Base-by-base conservation (phyloP, 495 filamentous ascomycete genomes). In the Penicillium egyptiacum region DNA sequence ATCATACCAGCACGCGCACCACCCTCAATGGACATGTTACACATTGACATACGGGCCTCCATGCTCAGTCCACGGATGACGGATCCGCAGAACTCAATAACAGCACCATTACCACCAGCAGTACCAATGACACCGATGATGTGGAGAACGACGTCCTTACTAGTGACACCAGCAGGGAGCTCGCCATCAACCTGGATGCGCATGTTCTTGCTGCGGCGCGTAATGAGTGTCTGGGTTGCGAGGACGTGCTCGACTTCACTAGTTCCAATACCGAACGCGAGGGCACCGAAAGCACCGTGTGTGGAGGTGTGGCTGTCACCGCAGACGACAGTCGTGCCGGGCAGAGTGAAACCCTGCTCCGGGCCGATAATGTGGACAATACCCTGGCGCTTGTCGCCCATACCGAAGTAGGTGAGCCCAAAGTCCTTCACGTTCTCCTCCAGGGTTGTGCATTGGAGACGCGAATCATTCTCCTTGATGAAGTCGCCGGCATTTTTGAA, bases 321-420 rank as follows among this genome's bases (percentile, higher is more conserved):
- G 69, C 94, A 98, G 58, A 98, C 94, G 26, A 98, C 89, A 17
- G 94, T 98, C 35, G 94, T 97, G 56, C 92, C 94, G 9, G 94
- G 94, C 17, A 98, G 88, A 37, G 94, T 98, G 80, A 98, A 98
- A 58, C 94, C 94, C 73, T 98, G 94, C 80, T 98, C 94, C 40
- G 94, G 94, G n/a, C 94, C 94, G 63, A 98, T 96, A 67, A 98
- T 88, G 74, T 98, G 94, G 41, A 98, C 94, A 68, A 98, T 98
- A 62, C 94, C 94, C 78, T 98, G 94, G 30, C 94, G 84, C 79
- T 96, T 96, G 74, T 98, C 94, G 40, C 86, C 91, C 57, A 98
- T 86, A 50, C 94, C 94, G 64, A 98, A 98, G 76, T 97, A 98
- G 68, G 94, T 97, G 67, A 98, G 82, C 61, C 89, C 91, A 62